Conservation (phyloP, 345 rosid species). For the Hibiscus tridactylites region DNA sequence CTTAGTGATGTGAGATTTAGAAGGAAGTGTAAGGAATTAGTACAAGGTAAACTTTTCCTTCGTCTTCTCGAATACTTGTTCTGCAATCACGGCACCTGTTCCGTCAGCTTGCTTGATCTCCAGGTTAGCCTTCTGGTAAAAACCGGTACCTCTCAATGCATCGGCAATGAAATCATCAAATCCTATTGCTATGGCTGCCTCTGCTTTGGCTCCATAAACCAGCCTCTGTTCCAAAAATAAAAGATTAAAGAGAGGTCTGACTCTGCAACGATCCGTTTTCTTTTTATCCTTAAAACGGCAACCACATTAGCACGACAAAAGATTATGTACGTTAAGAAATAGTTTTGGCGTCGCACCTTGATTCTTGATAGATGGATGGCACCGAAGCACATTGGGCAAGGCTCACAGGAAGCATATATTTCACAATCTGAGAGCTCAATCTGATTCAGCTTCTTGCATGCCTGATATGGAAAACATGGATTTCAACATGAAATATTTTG, state of each 20-base stretch:
- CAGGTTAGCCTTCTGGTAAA: conserved; percentile 60
- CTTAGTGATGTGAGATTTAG: not conserved
- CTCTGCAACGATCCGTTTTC: no score
- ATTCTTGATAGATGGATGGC: conserved; percentile 72
- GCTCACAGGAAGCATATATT: conserved; percentile 71
- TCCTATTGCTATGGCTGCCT: conserved; percentile 78
- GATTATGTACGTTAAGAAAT: not conserved
- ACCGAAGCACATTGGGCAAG: conserved; percentile 84
- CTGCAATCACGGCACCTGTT: conserved; percentile 63
- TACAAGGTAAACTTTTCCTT: conserved; percentile 76
- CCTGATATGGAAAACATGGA: conserved; percentile 25
- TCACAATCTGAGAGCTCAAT: conserved; percentile 71
- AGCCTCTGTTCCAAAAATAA: conserved; percentile 34
- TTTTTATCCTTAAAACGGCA: no score
- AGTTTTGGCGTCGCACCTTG: conserved; percentile 30
- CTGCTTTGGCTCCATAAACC: conserved; percentile 82
- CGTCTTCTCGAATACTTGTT: conserved; percentile 84
- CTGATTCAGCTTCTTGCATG: conserved; percentile 66
- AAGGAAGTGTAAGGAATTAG: conserved; percentile 18
- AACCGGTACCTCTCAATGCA: conserved; percentile 62
- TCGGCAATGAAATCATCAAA: conserved; percentile 82
- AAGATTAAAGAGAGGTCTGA: not conserved
- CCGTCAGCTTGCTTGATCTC: conserved; percentile 84
- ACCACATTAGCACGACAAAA: no score
- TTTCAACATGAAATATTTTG: not conserved